Percentiles rank a stretch among this genome's conserved stretches.
These are phyloP conservation scores for Aciculosporium take DNA, from an alignment of 2,329 filamentous ascomycete genomes.

Conservation along the genomic window DNA sequence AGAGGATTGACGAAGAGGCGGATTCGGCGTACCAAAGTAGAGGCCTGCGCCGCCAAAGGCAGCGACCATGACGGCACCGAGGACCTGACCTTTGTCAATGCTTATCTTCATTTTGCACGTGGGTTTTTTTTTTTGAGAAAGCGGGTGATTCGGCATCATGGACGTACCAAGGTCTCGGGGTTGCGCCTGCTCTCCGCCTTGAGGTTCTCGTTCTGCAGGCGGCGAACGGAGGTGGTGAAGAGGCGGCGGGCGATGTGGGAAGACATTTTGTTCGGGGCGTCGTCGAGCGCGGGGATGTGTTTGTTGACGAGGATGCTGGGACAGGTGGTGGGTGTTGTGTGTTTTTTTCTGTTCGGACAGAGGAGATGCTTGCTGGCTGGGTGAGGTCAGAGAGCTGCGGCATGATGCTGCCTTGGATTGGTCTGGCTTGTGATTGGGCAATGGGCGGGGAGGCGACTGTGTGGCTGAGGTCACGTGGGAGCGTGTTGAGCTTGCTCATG, in stretches of 20 bases:
- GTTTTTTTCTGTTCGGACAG: neutral
- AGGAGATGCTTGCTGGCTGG: too few relatives aligned
- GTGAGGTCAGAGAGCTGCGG: conserved; percentile 1
- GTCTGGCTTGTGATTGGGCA: conserved; percentile 1
- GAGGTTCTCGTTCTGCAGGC: conserved; percentile 34
- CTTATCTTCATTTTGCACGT: too few relatives aligned
- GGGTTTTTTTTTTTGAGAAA: neutral
- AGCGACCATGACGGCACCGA: conserved; percentile 80
- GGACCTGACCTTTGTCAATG: conserved; percentile 45
- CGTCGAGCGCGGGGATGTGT: conserved; percentile 8
- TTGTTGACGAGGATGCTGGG: too few relatives aligned
- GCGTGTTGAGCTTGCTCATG: too few relatives aligned
- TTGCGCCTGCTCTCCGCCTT: conserved; percentile 45
- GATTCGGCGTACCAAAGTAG: conserved; percentile 56
- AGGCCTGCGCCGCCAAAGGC: conserved; percentile 80
- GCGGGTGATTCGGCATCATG: too few relatives aligned
- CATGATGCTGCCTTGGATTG: neutral
- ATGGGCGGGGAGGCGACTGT: neutral
- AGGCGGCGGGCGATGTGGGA: conserved; percentile 42
- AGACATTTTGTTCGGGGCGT: conserved; percentile 31
- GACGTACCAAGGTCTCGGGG: conserved; percentile 32
- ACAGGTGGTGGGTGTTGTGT: conserved; percentile 1
- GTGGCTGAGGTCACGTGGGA: conserved; percentile 3
- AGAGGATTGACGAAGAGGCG: too few relatives aligned
- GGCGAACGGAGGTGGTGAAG: conserved; percentile 39